Conservation (phyloP, 2,329 filamentous ascomycete genomes). For the Saccharata proteae region DNA sequence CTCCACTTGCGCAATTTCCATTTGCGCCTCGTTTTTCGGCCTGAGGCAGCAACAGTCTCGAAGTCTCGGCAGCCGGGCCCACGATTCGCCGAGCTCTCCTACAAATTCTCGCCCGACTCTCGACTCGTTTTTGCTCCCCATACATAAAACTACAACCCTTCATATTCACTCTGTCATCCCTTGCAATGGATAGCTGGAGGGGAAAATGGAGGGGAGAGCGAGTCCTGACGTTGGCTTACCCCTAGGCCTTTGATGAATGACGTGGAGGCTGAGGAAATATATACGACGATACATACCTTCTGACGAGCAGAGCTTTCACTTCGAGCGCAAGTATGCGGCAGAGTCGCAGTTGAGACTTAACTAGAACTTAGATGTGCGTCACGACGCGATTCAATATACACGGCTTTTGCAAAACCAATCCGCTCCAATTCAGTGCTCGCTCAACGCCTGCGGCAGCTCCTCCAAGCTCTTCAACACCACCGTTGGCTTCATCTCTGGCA, state of each 20-base stretch:
- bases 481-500: constrained; percentile 37
- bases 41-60: no score
- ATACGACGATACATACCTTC: constrained; percentile 14
- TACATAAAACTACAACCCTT: constrained; percentile 30
- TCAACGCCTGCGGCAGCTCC: constrained; percentile 37
- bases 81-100: constrained; percentile 25
- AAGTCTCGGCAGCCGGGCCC: not conserved
- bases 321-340: not conserved
- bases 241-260: constrained; percentile 33
- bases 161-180: constrained; percentile 58
- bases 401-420: not conserved
- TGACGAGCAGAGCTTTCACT: not conserved
- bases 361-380: no score
- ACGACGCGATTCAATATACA: not conserved
- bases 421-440: constrained; percentile 9
- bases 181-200: constrained; percentile 51
- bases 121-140: constrained; percentile 18
- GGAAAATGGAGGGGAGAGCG: constrained; percentile 56
- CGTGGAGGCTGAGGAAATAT: constrained; percentile 36
- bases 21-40: constrained; percentile 26
- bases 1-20: constrained; percentile 10
- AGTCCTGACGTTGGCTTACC: constrained; percentile 45
- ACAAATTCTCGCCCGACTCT: constrained; percentile 29
- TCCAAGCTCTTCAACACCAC: constrained; percentile 42
- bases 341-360: no score